Evolutionary conservation across 108 stramenopile genomes (phyloP), one percentile per base, ranked within the genome.

Genomic region (Nannochloropsis salina): DNA sequence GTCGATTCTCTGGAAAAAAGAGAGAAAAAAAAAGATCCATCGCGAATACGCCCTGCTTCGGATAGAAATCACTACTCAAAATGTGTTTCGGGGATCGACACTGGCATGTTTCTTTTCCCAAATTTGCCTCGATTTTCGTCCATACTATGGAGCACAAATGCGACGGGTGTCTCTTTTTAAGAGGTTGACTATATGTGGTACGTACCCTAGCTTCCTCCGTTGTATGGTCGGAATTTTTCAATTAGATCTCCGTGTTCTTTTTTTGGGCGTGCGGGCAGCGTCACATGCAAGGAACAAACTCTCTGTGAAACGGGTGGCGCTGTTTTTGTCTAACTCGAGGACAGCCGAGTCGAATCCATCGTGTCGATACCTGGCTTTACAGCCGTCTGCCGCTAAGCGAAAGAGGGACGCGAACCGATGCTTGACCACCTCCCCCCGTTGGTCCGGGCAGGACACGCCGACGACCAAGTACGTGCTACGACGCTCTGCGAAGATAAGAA

Each of bases 281-380:
- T 51, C 47, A 51, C 47, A 51, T 51, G 47, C 47, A 0, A 81
- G 94, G 91, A 95, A 94, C 44, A 97, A 89, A 82, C 94, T 94
- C 87, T 97, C 96, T 83, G 96, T 91, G 90, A 97, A 97, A 85
- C 94, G 94, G 86, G 95, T 94, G 42, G 94, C 96, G 91, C 95
- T 92, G 44, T 88, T 91, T 41, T 87, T 92, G 47, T 87, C 88
- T 43, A 97, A 94, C 91, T 96, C 95, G 43, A 96, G 93, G 15
- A 96, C 95, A 86, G 94, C 93, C 45, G 92, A 92, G 88, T 97
- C 97, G 86, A 96, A 96, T 44, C 95, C 93, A 86, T 97, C 96
- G 80, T 95, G 95, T 40, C 83, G 22, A 21, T 88, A 80, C 20
- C 83, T 44, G 18, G 91, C 92, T 81, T 93, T 92, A 91, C 95